Evolutionary conservation across 148 eudicot species (phyloP).

Genomic region (Fagopyrum esculentum): DNA sequence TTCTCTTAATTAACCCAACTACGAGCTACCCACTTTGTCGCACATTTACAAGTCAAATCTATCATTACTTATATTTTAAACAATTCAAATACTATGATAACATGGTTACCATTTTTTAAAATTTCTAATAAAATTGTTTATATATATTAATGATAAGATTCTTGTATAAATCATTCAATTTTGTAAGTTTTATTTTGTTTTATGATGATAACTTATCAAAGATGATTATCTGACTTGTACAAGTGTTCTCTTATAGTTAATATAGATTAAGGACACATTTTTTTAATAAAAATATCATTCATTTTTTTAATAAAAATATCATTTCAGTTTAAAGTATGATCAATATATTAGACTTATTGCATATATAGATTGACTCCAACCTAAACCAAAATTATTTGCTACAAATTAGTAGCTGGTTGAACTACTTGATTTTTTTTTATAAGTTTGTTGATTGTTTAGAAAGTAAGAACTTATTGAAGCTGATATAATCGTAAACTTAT

Average conservation of each 20-base stretch:
- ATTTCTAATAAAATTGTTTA: not conserved
- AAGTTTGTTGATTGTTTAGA: no score
- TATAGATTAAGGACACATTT: not conserved
- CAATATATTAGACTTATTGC: no score
- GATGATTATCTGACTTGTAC: not conserved
- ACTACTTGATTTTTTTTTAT: no score
- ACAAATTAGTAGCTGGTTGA: no score
- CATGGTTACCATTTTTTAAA: not conserved
- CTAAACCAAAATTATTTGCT: no score
- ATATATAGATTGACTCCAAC: no score
- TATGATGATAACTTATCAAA: not conserved
- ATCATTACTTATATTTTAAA: not conserved
- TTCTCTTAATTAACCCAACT: not conserved
- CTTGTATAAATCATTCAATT: not conserved
- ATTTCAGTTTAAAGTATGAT: no score
- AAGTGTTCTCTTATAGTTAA: not conserved
- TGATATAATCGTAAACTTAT: no score
- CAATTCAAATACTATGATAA: not conserved
- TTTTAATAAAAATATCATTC: no score
- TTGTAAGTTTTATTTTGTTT: not conserved
- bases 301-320: no score
- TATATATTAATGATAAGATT: not conserved
- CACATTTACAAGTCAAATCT: not conserved
- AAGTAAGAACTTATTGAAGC: no score
- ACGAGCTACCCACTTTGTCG: conserved; percentile 4